A percentile compares a stretch with the other conserved stretches of the same genome.
These are phyloP conservation scores for Geranium rotundifolium DNA, from an alignment of 345 rosid species.

Conservation along the genomic window DNA sequence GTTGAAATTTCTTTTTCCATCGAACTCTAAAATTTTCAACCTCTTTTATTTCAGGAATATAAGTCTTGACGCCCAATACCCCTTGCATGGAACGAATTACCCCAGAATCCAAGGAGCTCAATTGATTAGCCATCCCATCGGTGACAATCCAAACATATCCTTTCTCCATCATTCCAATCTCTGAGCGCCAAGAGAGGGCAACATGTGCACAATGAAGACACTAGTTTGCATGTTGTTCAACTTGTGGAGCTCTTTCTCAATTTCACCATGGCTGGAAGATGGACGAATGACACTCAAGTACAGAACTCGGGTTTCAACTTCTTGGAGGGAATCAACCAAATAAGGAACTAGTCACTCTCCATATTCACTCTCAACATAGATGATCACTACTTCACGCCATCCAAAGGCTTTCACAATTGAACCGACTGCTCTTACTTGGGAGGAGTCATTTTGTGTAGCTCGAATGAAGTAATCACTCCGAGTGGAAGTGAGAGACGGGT, in stretches of 20 bases:
- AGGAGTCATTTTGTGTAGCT: slow-evolving; percentile 16
- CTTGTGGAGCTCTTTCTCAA: background rate
- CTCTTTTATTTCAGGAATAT: slow-evolving; percentile 12
- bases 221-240: background rate
- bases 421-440: slow-evolving; percentile 20
- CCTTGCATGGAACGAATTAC: background rate
- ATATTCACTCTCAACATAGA: slow-evolving; percentile 28
- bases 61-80: background rate
- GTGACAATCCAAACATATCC: background rate
- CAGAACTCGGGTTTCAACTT: slow-evolving; percentile 11
- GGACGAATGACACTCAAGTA: slow-evolving; percentile 1
- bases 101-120: background rate
- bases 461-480: slow-evolving; percentile 17
- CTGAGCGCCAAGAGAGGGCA: no score
- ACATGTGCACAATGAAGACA: background rate
- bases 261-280: background rate
- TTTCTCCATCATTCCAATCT: background rate
- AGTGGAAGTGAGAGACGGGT: slow-evolving; percentile 15
- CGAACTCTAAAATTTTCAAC: slow-evolving; percentile 18
- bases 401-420: slow-evolving; percentile 18
- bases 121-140: background rate
- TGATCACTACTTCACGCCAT: slow-evolving; percentile 25
- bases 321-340: slow-evolving; percentile 19
- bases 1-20: slow-evolving; percentile 12
- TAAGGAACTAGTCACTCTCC: slow-evolving; percentile 24